Evolutionary conservation across 306 rosid species (phyloP), one percentile per base, ranked within the genome.

Genomic region (Cajanus cajan): DNA sequence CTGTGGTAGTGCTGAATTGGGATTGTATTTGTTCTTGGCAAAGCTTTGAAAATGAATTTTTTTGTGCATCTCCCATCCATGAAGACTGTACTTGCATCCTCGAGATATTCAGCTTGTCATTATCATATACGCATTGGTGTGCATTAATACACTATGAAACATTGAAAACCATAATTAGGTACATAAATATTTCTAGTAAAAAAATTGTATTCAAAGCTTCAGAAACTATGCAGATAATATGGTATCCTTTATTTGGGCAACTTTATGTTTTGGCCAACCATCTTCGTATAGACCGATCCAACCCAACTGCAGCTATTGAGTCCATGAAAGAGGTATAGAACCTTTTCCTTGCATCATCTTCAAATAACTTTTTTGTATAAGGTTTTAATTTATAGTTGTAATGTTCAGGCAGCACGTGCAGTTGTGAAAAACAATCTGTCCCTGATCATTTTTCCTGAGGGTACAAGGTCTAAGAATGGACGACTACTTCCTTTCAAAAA

Each of bases 241-340:
- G 92, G 90, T 90, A 90, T 59, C 92, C 92, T 44, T 74, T 90
- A 16, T 85, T 90, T 77, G 94, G 94, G 76, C 92, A 88, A 74
- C 88, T 90, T 54, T 88, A 88, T 63, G 83, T 83, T 83, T 80
- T 90, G 71, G 94, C 89, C 7, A 88, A 90, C 81, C 92, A 88
- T 82, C 89, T 90, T 74, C 92, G 94, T 19, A 85, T 88, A 34
- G 92, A 90, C 76, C 94, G 94, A 7, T 88, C 90, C 41, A 88
- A 90, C 70, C 86, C 92, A 9, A 28, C 78, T 28, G 75, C 83
- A 52, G 90, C 90, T 67, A 81, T 88, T 16, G 86, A 86, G 67
- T 90, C 94, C 74, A 74, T 90, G 86, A 89, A 87, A 72, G 65
- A 86, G 88, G 90, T 88, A 75, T 28, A 44, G 13, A 57, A 19